Evolutionary conservation across 2,329 filamentous ascomycete species (phyloP).

Genomic region (Trichophyton benhamiae): DNA sequence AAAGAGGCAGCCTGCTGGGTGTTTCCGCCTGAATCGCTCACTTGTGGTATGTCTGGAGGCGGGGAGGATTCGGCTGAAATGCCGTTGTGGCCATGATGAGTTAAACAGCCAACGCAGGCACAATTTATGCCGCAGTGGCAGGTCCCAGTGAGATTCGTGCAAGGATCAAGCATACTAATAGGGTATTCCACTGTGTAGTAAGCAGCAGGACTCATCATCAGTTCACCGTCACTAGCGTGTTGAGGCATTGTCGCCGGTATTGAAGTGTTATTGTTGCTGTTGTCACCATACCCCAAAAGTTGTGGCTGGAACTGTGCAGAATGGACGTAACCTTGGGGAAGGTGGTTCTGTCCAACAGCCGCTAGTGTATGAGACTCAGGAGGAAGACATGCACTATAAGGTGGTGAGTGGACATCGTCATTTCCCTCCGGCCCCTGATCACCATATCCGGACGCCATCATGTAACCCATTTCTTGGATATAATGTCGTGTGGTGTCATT

Average conservation of each 20-base stretch:
- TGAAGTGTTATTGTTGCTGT: neutral
- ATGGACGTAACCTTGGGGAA: constrained; percentile 12
- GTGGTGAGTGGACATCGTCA: constrained; percentile 15
- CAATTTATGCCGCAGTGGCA: constrained; percentile 43
- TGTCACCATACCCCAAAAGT: neutral
- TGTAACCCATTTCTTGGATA: constrained; percentile 35
- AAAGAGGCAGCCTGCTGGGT: neutral
- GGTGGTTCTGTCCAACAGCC: neutral
- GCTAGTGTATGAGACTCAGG: neutral
- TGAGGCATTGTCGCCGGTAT: neutral
- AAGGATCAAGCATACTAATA: constrained; percentile 28
- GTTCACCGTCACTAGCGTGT: constrained; percentile 12
- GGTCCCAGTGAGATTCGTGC: constrained; percentile 38
- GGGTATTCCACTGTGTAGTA: constrained; percentile 34
- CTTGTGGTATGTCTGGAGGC: constrained; percentile 7
- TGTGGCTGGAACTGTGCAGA: neutral
- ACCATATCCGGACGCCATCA: constrained; percentile 27
- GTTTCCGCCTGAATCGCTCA: neutral
- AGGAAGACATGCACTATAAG: constrained; percentile 13
- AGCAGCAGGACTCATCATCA: constrained; percentile 30
- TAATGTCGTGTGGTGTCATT: constrained; percentile 35
- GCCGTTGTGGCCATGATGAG: constrained; percentile 40
- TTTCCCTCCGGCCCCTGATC: constrained; percentile 15
- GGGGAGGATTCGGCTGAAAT: constrained; percentile 23
- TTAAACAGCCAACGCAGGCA: constrained; percentile 41